Evolutionary conservation across 352 stramenopile species (phyloP), one percentile per base, ranked within the genome.

Genomic region (Globisporangium spinosum): DNA sequence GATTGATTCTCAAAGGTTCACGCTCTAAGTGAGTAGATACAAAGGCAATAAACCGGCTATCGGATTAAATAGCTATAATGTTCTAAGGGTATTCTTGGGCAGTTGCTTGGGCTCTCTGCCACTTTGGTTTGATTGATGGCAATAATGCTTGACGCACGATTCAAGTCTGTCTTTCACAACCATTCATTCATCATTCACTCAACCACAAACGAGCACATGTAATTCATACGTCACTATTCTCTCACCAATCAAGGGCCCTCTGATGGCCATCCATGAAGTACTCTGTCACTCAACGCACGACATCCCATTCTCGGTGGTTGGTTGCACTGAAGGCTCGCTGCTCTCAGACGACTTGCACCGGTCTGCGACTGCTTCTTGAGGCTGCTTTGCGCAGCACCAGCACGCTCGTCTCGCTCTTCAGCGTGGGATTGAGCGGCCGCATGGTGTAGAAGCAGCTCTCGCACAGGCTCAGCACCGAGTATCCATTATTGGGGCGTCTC

Each of bases 361-460:
- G 15, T 34, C 22, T 34, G 25, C 20, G 34, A 25, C 54, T 15
- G 8, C 4, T 59, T 29, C 51, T 58, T 5, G 51, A 22, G 8
- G 8, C 13, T 8, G 40, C 40, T 22, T 65, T 65, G 38, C 40
- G 59, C 15, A 57, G 43, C 59, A 64, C 59, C 59, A 56, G 12
- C 23, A 64, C 23, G 25, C 32, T 45, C 59, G 55, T 25, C 4
- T 60, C 8, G 25, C 1, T 27, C 25, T 2, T 38, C 22, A 20
- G 29, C 15, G 15, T 27, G 27, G 7, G 2, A 2, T 45, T 34
- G 25, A 38, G 20, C 4, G n/a, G 25, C 25, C 23, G 38, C 38
- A 54, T 57, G 9, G 59, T 20, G 43, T 54, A 45, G 59, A 56
- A 65, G 35, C 59, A 65, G 9, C 23, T 40, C 20, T 65, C 59